These are phyloP conservation scores for Gremmenia infestans DNA, from an alignment of 2,329 filamentous ascomycete genomes.

Conservation along the genomic window DNA sequence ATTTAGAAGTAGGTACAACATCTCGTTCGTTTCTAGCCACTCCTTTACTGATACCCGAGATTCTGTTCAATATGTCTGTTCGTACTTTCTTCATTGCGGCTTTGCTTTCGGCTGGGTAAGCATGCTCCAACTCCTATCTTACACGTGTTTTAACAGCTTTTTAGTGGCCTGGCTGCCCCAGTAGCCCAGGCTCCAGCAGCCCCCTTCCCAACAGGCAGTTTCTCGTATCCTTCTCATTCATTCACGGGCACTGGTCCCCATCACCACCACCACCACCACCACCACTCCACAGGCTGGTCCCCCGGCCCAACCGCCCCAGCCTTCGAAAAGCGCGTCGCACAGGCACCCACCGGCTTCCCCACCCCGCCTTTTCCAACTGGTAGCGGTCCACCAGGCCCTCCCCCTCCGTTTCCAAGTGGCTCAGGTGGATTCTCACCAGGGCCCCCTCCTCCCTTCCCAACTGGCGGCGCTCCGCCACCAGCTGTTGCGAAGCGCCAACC, in stretches of 20 bases:
- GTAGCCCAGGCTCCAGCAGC: not conserved
- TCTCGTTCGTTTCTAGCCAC: not conserved
- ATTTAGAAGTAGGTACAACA: not conserved
- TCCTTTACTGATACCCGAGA: not conserved
- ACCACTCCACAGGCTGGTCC: not conserved
- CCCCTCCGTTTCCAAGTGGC: too few relatives aligned
- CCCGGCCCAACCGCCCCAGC: not conserved
- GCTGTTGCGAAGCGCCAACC: too few relatives aligned
- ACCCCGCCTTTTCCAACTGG: too few relatives aligned
- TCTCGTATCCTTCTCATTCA: not conserved
- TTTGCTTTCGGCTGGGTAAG: not conserved
- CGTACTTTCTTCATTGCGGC: not conserved
- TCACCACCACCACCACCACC: not conserved
- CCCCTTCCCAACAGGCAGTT: not conserved
- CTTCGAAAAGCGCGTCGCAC: too few relatives aligned
- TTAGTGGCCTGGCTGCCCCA: not conserved
- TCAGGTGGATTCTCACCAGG: too few relatives aligned
- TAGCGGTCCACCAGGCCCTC: too few relatives aligned
- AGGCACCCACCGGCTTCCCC: too few relatives aligned
- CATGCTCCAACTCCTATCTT: not conserved
- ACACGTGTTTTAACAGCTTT: not conserved
- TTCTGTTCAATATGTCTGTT: conserved; percentile 1
- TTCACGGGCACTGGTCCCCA: not conserved
- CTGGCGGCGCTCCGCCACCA: too few relatives aligned
- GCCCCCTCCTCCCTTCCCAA: too few relatives aligned